These are phyloP conservation scores for Rehmannia glutinosa DNA, from an alignment of 257 asterid species.

Conservation along the genomic window DNA sequence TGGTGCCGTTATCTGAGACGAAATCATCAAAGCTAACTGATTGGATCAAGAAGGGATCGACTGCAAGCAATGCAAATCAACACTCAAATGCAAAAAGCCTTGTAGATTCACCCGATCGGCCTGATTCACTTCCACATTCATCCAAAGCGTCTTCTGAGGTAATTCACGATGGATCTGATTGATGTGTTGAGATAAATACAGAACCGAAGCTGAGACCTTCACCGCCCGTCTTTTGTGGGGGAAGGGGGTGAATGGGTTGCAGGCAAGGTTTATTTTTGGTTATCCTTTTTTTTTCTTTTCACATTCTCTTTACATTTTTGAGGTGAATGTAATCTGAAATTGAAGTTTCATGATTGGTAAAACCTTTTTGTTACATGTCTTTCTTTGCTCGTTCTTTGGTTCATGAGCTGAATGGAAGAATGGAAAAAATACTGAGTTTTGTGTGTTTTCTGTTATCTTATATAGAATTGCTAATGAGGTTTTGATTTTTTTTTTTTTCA, in stretches of 20 bases:
- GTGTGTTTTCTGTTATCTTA: not conserved
- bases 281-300: not conserved
- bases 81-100: constrained; percentile 10
- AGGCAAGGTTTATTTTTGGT: constrained; percentile 22
- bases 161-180: constrained; percentile 32
- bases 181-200: not conserved
- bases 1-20: constrained; percentile 29
- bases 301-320: constrained; percentile 10
- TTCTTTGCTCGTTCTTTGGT: not conserved
- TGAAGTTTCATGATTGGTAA: constrained; percentile 11
- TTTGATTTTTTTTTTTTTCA: not conserved
- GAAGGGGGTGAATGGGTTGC: too few species aligned
- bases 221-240: too few species aligned
- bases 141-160: constrained; percentile 34
- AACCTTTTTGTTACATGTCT: constrained; percentile 4
- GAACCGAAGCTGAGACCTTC: too few species aligned
- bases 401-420: not conserved
- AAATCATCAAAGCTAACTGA: constrained; percentile 30
- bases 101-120: constrained; percentile 35
- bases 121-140: constrained; percentile 31
- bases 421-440: not conserved
- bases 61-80: constrained; percentile 25
- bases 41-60: constrained; percentile 36
- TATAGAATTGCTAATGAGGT: not conserved
- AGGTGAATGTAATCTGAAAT: constrained; percentile 26